Conservation (phyloP, 2,329 filamentous ascomycete species). For the Diaporthe helianthi region DNA sequence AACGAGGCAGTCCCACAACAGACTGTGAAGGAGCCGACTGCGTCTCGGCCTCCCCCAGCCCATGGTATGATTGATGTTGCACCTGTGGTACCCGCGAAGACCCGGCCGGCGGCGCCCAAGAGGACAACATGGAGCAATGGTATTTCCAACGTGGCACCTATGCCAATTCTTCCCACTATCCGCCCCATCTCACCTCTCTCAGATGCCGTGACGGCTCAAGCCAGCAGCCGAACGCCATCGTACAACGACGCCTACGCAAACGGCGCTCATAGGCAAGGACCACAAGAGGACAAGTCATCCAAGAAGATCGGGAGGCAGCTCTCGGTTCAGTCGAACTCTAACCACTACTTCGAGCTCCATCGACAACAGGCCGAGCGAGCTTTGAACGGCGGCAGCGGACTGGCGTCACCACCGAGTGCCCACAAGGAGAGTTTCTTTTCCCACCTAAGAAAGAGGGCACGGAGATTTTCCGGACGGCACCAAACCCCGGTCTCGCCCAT, state of each 20-base stretch:
- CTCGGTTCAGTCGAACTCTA: slow-evolving; percentile 89
- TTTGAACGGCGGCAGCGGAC: slow-evolving; percentile 79
- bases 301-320: slow-evolving; percentile 97
- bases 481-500: slow-evolving; percentile 80
- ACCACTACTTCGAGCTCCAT: slow-evolving; percentile 90
- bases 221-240: slow-evolving; percentile 68
- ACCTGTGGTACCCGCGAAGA: slow-evolving; percentile 44
- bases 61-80: slow-evolving; percentile 53
- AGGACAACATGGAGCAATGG: slow-evolving; percentile 94
- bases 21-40: slow-evolving; percentile 54
- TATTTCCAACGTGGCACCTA: slow-evolving; percentile 79
- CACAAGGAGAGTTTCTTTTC: slow-evolving; percentile 99
- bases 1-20: slow-evolving; percentile 64
- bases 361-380: slow-evolving; percentile 90
- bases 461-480: slow-evolving; percentile 90
- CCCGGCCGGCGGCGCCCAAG: slow-evolving; percentile 70
- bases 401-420: slow-evolving; percentile 77
- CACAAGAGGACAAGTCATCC: slow-evolving; percentile 68
- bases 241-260: slow-evolving; percentile 58
- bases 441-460: slow-evolving; percentile 90
- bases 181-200: slow-evolving; percentile 96
- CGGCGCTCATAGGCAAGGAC: slow-evolving; percentile 46
- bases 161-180: slow-evolving; percentile 95
- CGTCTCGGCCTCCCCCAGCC: slow-evolving; percentile 53
- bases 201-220: slow-evolving; percentile 89